Conservation (phyloP, 306 rosid genomes). For the peach (Prunus persica) region DNA sequence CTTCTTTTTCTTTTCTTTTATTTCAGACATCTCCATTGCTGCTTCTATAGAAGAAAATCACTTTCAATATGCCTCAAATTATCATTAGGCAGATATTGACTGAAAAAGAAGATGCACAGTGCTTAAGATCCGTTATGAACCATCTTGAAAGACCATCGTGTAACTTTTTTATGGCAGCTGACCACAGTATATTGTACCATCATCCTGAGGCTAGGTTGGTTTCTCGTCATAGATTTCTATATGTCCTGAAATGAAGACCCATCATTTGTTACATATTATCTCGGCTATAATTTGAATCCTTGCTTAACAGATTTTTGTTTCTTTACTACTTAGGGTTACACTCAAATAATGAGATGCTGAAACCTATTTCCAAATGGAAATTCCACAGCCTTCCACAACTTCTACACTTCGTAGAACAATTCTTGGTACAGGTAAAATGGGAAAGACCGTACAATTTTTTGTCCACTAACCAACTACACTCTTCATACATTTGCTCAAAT, state of each 20-base stretch:
- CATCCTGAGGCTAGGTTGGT: background rate
- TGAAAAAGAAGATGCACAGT: too few relatives aligned
- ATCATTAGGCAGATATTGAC: too few relatives aligned
- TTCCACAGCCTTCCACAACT: slow-evolving; percentile 9
- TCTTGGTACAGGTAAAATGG: slow-evolving; percentile 1
- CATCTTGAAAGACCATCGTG: too few relatives aligned
- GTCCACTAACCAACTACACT: slow-evolving; percentile 11
- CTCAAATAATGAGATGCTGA: background rate
- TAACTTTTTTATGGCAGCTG: too few relatives aligned
- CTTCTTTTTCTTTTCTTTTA: background rate
- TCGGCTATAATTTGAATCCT: background rate
- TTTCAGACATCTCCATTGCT: too few relatives aligned
- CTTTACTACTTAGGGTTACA: background rate
- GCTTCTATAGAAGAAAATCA: background rate
- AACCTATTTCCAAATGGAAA: background rate
- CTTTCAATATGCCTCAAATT: background rate
- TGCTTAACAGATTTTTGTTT: background rate
- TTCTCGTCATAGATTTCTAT: too few relatives aligned
- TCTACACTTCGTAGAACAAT: slow-evolving; percentile 9
- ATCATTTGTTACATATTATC: background rate
- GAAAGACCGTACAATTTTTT: slow-evolving; percentile 3
- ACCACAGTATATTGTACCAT: background rate
- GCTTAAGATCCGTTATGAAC: too few relatives aligned
- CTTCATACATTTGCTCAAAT: background rate
- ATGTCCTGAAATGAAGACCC: background rate